Conservation (phyloP, 2,329 filamentous ascomycete genomes). For the Phialocephala subalpina region DNA sequence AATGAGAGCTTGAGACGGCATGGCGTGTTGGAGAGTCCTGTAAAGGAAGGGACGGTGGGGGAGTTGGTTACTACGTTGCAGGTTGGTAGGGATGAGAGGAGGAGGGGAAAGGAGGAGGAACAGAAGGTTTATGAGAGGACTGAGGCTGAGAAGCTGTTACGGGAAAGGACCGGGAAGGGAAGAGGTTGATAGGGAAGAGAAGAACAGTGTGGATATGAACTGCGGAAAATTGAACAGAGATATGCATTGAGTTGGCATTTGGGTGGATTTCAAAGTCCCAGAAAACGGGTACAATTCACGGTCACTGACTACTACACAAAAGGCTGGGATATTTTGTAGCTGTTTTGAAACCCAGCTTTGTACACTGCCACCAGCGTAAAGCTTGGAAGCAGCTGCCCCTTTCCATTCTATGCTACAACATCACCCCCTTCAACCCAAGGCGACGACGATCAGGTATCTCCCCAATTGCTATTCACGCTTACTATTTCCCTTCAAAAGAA, state of each 20-base stretch:
- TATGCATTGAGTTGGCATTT: conserved; percentile 12
- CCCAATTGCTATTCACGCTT: conserved; percentile 10
- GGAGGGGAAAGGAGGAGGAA: background rate
- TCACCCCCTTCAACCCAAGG: conserved; percentile 13
- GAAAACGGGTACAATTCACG: background rate
- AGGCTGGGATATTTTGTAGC: background rate
- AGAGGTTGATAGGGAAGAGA: background rate
- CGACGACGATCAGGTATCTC: conserved; percentile 24
- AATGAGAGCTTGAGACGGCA: conserved; percentile 62
- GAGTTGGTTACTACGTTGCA: conserved; percentile 38
- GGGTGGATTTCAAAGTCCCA: background rate
- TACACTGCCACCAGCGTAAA: background rate
- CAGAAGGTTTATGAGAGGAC: conserved; percentile 27
- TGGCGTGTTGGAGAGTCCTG: conserved; percentile 53
- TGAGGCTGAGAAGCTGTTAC: conserved; percentile 36
- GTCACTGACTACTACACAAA: background rate
- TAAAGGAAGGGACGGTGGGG: conserved; percentile 44
- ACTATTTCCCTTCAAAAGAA: conserved; percentile 12
- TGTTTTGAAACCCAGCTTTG: background rate
- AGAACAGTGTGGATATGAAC: no score
- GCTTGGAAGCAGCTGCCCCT: conserved; percentile 4
- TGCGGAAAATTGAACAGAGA: background rate
- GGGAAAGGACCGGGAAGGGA: conserved; percentile 32
- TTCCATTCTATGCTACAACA: conserved; percentile 24
- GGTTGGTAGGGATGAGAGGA: conserved; percentile 23